Percentiles rank a stretch among this genome's conserved stretches.
phyloP scores from a whole-genome alignment of 1,284 basidiomycete species.

The Ganoderma leucocontextum region DNA sequence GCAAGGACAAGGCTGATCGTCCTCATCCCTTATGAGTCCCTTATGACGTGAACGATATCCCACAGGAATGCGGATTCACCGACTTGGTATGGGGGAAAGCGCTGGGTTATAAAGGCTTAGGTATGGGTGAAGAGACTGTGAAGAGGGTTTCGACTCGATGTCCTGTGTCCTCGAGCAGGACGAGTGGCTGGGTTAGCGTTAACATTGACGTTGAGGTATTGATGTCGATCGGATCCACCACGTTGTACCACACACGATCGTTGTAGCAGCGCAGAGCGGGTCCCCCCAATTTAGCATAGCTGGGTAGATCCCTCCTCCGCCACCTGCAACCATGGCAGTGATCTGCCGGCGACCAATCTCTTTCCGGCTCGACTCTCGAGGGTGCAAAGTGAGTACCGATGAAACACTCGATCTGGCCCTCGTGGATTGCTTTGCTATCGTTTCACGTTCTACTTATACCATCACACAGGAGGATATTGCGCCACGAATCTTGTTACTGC shows the following conservation, averaged over 20 bases:
- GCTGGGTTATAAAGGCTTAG: too few species aligned
- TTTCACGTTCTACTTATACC: neutral
- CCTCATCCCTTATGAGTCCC: neutral
- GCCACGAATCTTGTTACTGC: neutral
- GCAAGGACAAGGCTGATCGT: neutral
- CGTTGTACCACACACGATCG: neutral
- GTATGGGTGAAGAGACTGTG: too few species aligned
- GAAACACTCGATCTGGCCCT: neutral
- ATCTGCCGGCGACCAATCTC: conserved; percentile 1
- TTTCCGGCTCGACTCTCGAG: neutral
- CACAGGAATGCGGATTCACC: too few species aligned
- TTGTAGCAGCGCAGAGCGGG: neutral
- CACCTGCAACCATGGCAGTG: neutral
- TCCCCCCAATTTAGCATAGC: neutral
- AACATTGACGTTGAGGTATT: neutral
- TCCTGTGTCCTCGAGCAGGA: neutral
- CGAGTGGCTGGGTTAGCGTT: neutral
- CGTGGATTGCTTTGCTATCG: neutral
- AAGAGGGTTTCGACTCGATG: too few species aligned
- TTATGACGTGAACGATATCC: too few species aligned
- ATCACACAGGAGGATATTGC: neutral
- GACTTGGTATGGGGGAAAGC: too few species aligned
- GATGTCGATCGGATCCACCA: neutral
- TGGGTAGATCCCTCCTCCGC: neutral
- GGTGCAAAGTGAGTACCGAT: neutral